Conservation (phyloP, 129 eudicot species). For the carrot (Daucus carota) region DH1_v3.0 NC_030384.2:21904501-21905000, state of each 20-base stretch:
- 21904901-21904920: conserved; percentile 67
- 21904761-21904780: background rate
- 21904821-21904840: conserved; percentile 99
- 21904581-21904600: conserved; percentile 43
- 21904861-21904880: conserved; percentile 90
- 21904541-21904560: conserved; percentile 61
- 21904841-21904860: conserved; percentile 87
- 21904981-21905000: conserved; percentile 87
- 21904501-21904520: conserved; percentile 47
- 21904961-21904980: conserved; percentile 76
- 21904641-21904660: conserved; percentile 52
- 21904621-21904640: conserved; percentile 53
- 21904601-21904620: conserved; percentile 46
- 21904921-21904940: conserved; percentile 64
- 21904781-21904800: background rate
- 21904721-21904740: conserved; percentile 94
- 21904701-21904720: conserved; percentile 74
- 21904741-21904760: conserved; percentile 22
- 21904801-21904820: background rate
- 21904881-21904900: conserved; percentile 82
- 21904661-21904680: conserved; percentile 51
- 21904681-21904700: conserved; percentile 45
- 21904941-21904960: conserved; percentile 89
- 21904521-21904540: conserved; percentile 41
- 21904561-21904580: conserved; percentile 50